Evolutionary conservation across 192 early-diverging fungal genomes (phyloP).

Genomic region (Rhizoclosmatium sp.): DNA sequence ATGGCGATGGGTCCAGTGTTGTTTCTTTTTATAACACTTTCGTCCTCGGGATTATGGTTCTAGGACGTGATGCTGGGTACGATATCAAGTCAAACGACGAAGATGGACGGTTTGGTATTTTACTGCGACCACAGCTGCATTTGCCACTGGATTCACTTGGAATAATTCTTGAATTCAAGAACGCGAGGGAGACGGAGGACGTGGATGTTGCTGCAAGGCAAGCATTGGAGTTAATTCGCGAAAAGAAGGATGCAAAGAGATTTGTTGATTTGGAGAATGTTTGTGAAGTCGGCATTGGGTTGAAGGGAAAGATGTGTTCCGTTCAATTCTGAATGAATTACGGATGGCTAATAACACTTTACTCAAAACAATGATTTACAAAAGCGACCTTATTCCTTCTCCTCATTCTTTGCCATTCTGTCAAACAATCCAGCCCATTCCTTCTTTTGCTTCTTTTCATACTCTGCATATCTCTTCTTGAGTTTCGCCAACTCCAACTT

Average conservation of each 20-base stretch:
- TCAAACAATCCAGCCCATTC: conserved; percentile 53
- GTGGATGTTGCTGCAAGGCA: neutral
- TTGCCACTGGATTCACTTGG: conserved; percentile 8
- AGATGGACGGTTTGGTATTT: conserved; percentile 9
- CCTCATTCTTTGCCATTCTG: neutral
- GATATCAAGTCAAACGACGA: conserved; percentile 13
- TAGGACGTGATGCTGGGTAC: neutral
- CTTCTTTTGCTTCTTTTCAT: conserved; percentile 50
- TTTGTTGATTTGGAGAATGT: neutral
- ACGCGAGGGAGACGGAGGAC: neutral
- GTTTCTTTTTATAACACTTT: conserved; percentile 9
- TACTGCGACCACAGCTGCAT: neutral
- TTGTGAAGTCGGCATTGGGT: conserved; percentile 22
- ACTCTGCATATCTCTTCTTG: conserved; percentile 33
- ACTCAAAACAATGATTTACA: too few relatives aligned
- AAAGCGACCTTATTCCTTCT: too few relatives aligned
- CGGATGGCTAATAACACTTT: too few relatives aligned
- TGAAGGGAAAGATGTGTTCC: conserved; percentile 9
- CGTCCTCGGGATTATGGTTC: neutral
- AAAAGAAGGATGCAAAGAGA: conserved; percentile 13
- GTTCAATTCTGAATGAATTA: neutral
- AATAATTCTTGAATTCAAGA: conserved; percentile 13
- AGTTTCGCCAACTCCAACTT: conserved; percentile 42
- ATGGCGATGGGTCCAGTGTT: neutral
- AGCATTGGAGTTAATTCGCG: conserved; percentile 4